Conservation (phyloP, 257 asterid species). For the Solanum gandarillasii region DNA sequence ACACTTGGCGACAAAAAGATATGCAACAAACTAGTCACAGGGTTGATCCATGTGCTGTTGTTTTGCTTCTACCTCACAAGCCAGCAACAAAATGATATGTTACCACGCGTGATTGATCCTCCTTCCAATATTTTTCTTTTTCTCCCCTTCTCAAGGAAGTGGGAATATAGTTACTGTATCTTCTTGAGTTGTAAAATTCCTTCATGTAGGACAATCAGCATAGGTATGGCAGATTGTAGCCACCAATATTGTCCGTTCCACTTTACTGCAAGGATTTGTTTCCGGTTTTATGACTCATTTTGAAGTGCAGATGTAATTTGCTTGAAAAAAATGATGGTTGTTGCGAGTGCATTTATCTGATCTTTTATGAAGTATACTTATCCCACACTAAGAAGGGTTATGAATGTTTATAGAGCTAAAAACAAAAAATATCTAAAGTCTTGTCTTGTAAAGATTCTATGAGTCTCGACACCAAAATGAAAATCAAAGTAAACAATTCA, state of each 20-base stretch:
- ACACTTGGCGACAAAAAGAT: background rate
- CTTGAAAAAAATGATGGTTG: background rate
- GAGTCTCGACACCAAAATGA: background rate
- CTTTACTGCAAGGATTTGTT: background rate
- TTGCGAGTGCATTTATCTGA: background rate
- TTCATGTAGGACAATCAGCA: conserved; percentile 4
- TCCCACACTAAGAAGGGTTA: background rate
- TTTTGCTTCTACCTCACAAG: background rate
- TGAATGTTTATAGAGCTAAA: background rate
- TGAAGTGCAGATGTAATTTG: background rate
- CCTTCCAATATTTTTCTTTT: background rate
- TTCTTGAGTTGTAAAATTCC: conserved; percentile 3
- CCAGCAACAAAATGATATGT: background rate
- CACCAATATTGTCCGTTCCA: conserved; percentile 13
- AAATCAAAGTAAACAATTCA: background rate
- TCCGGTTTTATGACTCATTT: background rate
- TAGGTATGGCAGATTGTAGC: conserved; percentile 4
- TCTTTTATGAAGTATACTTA: background rate
- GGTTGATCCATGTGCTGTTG: background rate
- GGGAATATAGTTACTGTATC: background rate
- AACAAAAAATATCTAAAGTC: background rate
- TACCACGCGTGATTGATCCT: background rate
- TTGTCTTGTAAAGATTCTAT: background rate
- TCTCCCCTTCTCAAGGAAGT: background rate
- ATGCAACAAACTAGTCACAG: background rate